Evolutionary conservation across 257 asterid genomes (phyloP), one percentile per base, ranked within the genome.

Genomic region (Parsonsia alboflavescens): DNA sequence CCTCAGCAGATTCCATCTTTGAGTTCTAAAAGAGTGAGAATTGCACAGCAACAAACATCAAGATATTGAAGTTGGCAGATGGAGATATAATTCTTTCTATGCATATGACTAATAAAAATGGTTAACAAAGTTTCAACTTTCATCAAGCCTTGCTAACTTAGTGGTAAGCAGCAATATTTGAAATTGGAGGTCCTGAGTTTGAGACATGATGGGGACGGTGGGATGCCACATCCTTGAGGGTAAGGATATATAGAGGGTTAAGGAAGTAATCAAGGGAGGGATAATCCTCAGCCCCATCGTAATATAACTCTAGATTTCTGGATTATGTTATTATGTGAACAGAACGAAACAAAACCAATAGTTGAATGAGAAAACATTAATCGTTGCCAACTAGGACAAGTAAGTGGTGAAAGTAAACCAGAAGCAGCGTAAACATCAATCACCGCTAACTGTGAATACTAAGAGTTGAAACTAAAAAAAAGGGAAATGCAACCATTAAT

Each of bases 1-100:
- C 90, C 85, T 89, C 92, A 21, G 80, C 84, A 6, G 92, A 86
- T 77, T 84, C 93, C 54, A 73, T 79, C 66, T 88, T 93, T 57
- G 88, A 83, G 84, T 79, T 84, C 98, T 93, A 89, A 83, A 62
- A 73, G 70, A 73, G 48, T 71, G 8, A 68, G 70, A 3, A 73
- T 68, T 26, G 7, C 68, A 77, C 54, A 64, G 41, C n/a, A 49
- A 30, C 46, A 63, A 73, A 46, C 49, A 67, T 41, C 26, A 68
- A 70, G 24, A 62, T 42, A 41, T 30, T 22, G 41, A 72, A 57
- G 12, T 36, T 33, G 44, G 44, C 17, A 19, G 10, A 33, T 36
- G 66, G 22, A 17, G 13, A 48, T 74, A 9, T 2, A 26, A 48
- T 36, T 46, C 28, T 46, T 33, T 2, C 54, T 54, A 72, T 21